Evolutionary conservation across 371 early-diverging fungal species (phyloP).

Genomic region (Actinomucor elegans): DNA sequence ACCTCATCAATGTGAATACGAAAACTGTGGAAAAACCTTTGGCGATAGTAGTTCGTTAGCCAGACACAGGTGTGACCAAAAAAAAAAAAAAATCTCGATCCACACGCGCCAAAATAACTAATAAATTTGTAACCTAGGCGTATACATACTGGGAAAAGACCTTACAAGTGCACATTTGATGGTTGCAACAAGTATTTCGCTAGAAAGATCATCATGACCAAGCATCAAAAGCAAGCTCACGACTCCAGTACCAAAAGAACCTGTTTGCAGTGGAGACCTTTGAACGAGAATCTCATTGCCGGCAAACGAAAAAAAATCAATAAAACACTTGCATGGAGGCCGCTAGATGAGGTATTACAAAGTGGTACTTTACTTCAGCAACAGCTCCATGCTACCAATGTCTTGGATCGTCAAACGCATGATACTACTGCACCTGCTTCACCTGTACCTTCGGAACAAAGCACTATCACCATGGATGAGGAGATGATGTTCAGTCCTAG

Average conservation of each 20-base stretch:
- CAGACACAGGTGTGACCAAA: constrained; percentile 39
- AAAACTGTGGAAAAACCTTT: constrained; percentile 60
- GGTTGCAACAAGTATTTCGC: constrained; percentile 40
- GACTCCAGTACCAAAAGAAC: constrained; percentile 12
- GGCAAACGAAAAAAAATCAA: not conserved
- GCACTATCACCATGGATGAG: constrained; percentile 12
- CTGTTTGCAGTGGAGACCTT: constrained; percentile 20
- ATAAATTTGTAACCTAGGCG: constrained; percentile 55
- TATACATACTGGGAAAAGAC: constrained; percentile 69
- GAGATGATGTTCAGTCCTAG: constrained; percentile 13
- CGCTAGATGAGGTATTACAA: constrained; percentile 10
- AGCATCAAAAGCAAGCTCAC: constrained; percentile 24
- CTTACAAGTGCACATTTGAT: constrained; percentile 56
- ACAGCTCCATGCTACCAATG: not conserved
- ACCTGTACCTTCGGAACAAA: constrained; percentile 17
- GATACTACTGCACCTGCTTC: constrained; percentile 6
- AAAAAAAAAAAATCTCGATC: constrained; percentile 5
- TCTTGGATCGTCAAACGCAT: not conserved
- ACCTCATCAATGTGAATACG: constrained; percentile 70
- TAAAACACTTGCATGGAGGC: constrained; percentile 12
- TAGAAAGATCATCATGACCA: constrained; percentile 17
- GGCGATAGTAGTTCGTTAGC: constrained; percentile 49
- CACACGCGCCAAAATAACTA: no score
- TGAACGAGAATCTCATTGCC: constrained; percentile 14
- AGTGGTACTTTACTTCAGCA: constrained; percentile 13